phyloP scores from a whole-genome alignment of 2,329 filamentous ascomycete genomes.

The Pestalotiopsis sp. region DNA sequence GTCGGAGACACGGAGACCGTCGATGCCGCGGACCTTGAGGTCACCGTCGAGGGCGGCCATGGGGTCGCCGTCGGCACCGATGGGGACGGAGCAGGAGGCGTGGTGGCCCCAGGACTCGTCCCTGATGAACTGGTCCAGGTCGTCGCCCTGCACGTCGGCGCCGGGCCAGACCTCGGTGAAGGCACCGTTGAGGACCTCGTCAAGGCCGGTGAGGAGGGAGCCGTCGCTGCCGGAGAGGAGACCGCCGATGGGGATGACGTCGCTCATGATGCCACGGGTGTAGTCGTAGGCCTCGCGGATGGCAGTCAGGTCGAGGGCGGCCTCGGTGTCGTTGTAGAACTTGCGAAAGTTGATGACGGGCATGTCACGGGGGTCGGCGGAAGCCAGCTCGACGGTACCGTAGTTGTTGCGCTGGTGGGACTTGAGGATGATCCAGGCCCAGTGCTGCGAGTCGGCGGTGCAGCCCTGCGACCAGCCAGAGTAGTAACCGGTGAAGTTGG shows the following conservation, averaged over 20 bases:
- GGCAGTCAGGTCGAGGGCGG: slow-evolving; percentile 44
- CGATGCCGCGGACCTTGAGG: slow-evolving; percentile 57
- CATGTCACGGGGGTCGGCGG: slow-evolving; percentile 59
- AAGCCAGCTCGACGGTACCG: slow-evolving; percentile 59
- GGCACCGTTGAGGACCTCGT: slow-evolving; percentile 33
- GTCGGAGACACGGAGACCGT: slow-evolving; percentile 60
- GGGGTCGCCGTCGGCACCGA: slow-evolving; percentile 53
- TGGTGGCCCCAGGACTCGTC: slow-evolving; percentile 61
- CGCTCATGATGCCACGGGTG: slow-evolving; percentile 43
- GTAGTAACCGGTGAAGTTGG: slow-evolving; percentile 35
- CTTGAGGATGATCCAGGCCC: slow-evolving; percentile 51
- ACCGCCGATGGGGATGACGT: slow-evolving; percentile 19
- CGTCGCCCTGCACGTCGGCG: slow-evolving; percentile 40
- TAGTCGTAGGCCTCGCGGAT: slow-evolving; percentile 41
- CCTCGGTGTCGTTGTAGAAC: slow-evolving; percentile 53
- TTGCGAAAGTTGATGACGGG: slow-evolving; percentile 60
- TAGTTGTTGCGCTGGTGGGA: slow-evolving; percentile 58
- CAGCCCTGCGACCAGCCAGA: slow-evolving; percentile 32
- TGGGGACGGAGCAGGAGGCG: slow-evolving; percentile 55
- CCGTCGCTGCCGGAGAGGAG: slow-evolving; percentile 13
- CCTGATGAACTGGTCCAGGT: slow-evolving; percentile 49
- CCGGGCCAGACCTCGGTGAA: slow-evolving; percentile 47
- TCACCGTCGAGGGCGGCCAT: slow-evolving; percentile 57
- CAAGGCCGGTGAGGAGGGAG: slow-evolving; percentile 19
- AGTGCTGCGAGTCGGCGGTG: slow-evolving; percentile 38